Percentiles rank a stretch among this genome's conserved stretches.
Conservation (phyloP, 352 stramenopile species). For the Phytopythium mirpurense region DNA sequence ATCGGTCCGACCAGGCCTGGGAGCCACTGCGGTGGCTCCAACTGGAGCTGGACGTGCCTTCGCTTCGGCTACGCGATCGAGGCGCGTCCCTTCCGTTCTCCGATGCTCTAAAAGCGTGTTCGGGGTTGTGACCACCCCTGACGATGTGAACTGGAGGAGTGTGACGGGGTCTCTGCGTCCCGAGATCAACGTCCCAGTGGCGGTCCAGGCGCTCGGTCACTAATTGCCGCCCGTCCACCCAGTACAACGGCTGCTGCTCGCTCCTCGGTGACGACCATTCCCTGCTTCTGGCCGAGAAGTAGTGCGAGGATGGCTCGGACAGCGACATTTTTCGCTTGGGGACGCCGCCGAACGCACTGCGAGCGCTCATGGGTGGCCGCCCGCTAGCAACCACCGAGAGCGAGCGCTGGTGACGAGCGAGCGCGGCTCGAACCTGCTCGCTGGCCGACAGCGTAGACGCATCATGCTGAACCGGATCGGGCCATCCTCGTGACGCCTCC, state of each 20-base stretch:
- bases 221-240: slow-evolving; percentile 2
- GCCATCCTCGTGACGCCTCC: neutral
- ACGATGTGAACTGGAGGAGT: neutral
- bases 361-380: neutral
- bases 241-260: slow-evolving; percentile 4
- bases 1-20: neutral
- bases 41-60: neutral
- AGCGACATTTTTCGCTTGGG: neutral
- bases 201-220: neutral
- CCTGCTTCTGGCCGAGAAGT: neutral
- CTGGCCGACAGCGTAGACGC: slow-evolving; percentile 41
- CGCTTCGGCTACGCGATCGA: neutral
- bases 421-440: slow-evolving; percentile 45
- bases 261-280: neutral
- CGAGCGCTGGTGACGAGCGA: slow-evolving; percentile 32
- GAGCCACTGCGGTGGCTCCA: neutral
- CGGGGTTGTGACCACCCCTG: neutral
- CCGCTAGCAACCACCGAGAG: slow-evolving; percentile 5
- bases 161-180: neutral
- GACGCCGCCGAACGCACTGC: neutral
- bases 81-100: neutral
- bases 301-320: neutral
- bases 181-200: neutral
- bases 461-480: slow-evolving; percentile 9
- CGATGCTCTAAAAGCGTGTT: neutral